A percentile compares a stretch with the other conserved stretches of the same genome.
phyloP scores from a whole-genome alignment of 305 asterid species.

The Euphrasia arctica region DNA sequence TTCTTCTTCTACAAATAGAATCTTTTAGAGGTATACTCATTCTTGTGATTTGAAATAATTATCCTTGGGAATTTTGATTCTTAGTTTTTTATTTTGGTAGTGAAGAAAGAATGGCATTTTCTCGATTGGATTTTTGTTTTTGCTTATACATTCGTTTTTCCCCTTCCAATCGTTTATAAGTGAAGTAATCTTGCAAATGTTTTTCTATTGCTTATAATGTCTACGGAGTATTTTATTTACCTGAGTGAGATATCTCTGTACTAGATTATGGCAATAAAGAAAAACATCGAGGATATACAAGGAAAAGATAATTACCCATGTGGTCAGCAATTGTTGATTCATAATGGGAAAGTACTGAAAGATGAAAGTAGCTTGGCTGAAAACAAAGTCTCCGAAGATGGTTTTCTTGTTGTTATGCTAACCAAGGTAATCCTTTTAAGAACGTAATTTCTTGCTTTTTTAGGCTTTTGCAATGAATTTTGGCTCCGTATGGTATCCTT shows the following conservation, averaged over 20 bases:
- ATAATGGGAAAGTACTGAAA: constrained; percentile 76
- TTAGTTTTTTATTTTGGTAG: too few species aligned
- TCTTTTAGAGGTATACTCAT: too few species aligned
- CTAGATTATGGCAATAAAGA: constrained; percentile 76
- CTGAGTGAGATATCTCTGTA: constrained; percentile 20
- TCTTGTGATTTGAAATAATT: too few species aligned
- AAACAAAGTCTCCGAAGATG: constrained; percentile 77
- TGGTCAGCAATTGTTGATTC: constrained; percentile 75
- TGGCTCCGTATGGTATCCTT: background rate
- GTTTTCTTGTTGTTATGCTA: constrained; percentile 84
- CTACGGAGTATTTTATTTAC: background rate
- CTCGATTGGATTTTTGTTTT: too few species aligned
- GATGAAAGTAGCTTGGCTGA: constrained; percentile 68
- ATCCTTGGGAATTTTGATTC: too few species aligned
- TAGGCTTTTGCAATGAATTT: background rate
- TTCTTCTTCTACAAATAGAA: too few species aligned
- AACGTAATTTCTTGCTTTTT: background rate
- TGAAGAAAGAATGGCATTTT: too few species aligned
- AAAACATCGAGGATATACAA: constrained; percentile 69
- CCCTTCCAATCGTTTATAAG: too few species aligned
- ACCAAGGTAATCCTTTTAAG: constrained; percentile 52
- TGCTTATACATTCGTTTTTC: too few species aligned
- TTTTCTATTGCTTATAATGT: background rate
- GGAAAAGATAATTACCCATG: constrained; percentile 80
- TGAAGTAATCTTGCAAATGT: background rate